phyloP scores from a whole-genome alignment of 2,329 filamentous ascomycete species.

The Paecilomyces dactylethromorphus region DNA sequence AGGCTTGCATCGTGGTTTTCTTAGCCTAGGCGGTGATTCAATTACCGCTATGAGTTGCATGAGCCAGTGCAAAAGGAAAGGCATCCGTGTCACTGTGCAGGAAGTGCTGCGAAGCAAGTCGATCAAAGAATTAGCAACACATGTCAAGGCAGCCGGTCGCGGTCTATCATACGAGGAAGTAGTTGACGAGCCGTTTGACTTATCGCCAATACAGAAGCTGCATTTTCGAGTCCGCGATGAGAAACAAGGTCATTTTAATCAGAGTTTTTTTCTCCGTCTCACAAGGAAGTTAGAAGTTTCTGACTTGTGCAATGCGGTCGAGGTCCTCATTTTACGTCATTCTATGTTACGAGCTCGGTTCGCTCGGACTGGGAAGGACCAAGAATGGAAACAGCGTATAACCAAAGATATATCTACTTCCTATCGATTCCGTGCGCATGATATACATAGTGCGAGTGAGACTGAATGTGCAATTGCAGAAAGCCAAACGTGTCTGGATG shows the following conservation, averaged over 20 bases:
- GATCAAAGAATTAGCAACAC: slow-evolving; percentile 29
- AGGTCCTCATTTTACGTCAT: slow-evolving; percentile 25
- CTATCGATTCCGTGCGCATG: slow-evolving; percentile 19
- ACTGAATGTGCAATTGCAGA: slow-evolving; percentile 18
- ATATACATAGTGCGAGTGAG: slow-evolving; percentile 10
- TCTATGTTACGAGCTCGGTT: slow-evolving; percentile 34
- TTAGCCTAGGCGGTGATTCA: slow-evolving; percentile 43
- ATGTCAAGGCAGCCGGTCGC: slow-evolving; percentile 21
- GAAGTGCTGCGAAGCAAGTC: slow-evolving; percentile 44
- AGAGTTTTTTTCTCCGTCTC: slow-evolving; percentile 28
- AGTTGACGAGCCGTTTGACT: slow-evolving; percentile 22
- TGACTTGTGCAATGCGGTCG: slow-evolving; percentile 20
- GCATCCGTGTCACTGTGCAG: slow-evolving; percentile 41
- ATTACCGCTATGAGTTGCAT: slow-evolving; percentile 47
- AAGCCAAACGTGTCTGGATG: slow-evolving; percentile 28
- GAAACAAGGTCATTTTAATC: slow-evolving; percentile 31
- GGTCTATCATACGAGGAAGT: slow-evolving; percentile 27
- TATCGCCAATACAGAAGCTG: slow-evolving; percentile 33
- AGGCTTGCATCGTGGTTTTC: slow-evolving; percentile 32
- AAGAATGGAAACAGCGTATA: slow-evolving; percentile 20
- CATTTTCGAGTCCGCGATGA: slow-evolving; percentile 29
- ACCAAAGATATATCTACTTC: slow-evolving; percentile 22
- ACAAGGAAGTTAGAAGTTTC: slow-evolving; percentile 16
- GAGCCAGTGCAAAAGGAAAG: slow-evolving; percentile 40
- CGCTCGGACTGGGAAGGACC: slow-evolving; percentile 9